These are phyloP conservation scores for Rosa lucieae DNA, from an alignment of 306 rosid genomes.

Conservation along the genomic window DNA sequence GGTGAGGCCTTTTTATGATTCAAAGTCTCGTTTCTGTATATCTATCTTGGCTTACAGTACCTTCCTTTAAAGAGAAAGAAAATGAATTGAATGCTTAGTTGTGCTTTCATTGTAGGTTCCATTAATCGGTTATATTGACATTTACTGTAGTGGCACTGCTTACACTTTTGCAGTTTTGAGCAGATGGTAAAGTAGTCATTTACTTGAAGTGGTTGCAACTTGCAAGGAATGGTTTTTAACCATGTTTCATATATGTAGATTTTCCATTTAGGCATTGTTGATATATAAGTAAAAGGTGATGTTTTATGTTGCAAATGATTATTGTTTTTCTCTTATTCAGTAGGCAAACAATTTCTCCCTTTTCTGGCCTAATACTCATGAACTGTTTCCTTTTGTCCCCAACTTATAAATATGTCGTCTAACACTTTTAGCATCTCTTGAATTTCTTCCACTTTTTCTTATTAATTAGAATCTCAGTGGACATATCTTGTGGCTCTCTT, in stretches of 20 bases:
- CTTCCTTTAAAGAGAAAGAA: neutral
- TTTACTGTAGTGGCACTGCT: no score
- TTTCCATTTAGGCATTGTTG: neutral
- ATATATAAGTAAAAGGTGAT: no score
- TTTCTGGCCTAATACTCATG: neutral
- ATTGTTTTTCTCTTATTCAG: neutral
- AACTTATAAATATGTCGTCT: neutral
- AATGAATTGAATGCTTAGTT: neutral
- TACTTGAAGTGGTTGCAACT: no score
- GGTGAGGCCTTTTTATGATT: constrained; percentile 28
- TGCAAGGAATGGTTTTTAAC: no score
- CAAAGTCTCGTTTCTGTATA: neutral
- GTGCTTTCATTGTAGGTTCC: no score
- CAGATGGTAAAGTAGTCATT: no score
- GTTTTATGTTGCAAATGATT: no score
- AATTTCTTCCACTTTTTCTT: neutral
- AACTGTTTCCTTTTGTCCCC: neutral
- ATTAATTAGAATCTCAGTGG: no score
- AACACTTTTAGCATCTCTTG: neutral
- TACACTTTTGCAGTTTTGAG: no score
- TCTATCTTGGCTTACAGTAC: neutral
- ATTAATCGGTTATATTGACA: no score
- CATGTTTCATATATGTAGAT: no score
- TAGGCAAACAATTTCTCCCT: neutral
- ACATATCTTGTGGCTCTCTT: neutral